A percentile compares a stretch with the other conserved stretches of the same genome.
phyloP scores from a whole-genome alignment of 2,329 filamentous ascomycete genomes.

The Cercospora canescens region DNA sequence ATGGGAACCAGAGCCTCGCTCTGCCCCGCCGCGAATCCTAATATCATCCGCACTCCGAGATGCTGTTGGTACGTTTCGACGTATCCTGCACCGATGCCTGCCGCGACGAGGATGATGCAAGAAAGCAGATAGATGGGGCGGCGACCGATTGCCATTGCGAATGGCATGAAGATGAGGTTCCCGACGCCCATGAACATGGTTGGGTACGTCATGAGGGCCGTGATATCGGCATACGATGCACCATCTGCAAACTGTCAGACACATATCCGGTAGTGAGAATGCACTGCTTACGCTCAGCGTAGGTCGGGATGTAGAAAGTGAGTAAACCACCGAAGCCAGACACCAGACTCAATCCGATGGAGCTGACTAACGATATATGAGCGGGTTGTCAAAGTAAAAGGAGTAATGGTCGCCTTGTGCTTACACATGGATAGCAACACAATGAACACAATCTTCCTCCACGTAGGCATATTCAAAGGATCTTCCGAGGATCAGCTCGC shows the following conservation, averaged over 20 bases:
- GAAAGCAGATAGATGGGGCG: constrained; percentile 36
- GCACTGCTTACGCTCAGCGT: constrained; percentile 28
- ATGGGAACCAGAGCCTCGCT: constrained; percentile 29
- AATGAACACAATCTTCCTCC: constrained; percentile 34
- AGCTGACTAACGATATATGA: constrained; percentile 37
- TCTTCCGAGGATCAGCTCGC: constrained; percentile 23
- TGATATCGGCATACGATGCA: constrained; percentile 43
- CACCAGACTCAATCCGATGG: constrained; percentile 41
- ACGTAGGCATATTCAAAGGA: constrained; percentile 34
- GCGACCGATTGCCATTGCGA: constrained; percentile 37
- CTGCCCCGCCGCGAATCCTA: constrained; percentile 35
- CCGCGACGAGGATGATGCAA: constrained; percentile 30
- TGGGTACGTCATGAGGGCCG: constrained; percentile 37
- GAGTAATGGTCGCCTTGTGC: background rate
- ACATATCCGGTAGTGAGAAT: background rate
- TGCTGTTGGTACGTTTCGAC: constrained; percentile 27
- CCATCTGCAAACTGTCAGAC: constrained; percentile 26
- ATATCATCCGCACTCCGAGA: constrained; percentile 33
- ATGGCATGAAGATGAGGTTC: constrained; percentile 39
- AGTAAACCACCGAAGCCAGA: constrained; percentile 46
- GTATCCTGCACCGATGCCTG: constrained; percentile 30
- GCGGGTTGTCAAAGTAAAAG: background rate
- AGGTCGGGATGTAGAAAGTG: constrained; percentile 44
- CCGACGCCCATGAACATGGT: constrained; percentile 37
- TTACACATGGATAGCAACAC: constrained; percentile 33